Percentiles rank a stretch among this genome's conserved stretches.
Evolutionary conservation across 805 yeast genomes (phyloP).

Genomic region (Ogataea sp.): DNA sequence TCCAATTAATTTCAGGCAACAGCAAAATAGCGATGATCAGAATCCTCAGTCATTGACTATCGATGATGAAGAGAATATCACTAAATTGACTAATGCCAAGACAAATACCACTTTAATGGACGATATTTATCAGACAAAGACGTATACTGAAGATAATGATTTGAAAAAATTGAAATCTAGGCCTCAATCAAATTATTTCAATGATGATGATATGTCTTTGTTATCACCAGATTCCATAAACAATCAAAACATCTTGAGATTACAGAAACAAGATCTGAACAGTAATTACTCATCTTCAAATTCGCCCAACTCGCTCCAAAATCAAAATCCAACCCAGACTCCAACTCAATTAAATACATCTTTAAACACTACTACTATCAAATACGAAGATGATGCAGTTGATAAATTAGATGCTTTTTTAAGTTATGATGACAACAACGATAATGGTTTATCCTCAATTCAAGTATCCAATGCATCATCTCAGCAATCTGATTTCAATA

Average conservation of each 20-base stretch:
- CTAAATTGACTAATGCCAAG: constrained; percentile 20
- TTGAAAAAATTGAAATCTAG: background rate
- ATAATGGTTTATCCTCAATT: background rate
- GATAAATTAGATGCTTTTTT: background rate
- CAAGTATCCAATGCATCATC: background rate
- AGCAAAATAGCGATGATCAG: too few relatives aligned
- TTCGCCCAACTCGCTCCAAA: too few relatives aligned
- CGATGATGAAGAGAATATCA: constrained; percentile 15
- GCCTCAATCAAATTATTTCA: background rate
- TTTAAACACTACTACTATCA: background rate
- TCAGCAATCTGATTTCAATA: background rate
- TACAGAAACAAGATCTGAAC: background rate
- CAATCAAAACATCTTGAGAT: background rate
- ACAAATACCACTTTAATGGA: constrained; percentile 27
- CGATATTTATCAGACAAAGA: constrained; percentile 23
- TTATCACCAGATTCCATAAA: background rate
- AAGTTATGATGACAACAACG: background rate
- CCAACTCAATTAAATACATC: background rate
- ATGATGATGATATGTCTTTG: background rate
- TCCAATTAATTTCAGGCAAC: too few relatives aligned
- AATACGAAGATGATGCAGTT: too few relatives aligned
- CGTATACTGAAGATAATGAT: constrained; percentile 16
- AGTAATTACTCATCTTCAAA: too few relatives aligned
- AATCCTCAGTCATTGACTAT: constrained; percentile 19
- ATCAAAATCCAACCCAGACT: background rate